Base-by-base conservation (phyloP, 2,329 filamentous ascomycete species). In the Cytospora paraplurivora region DNA sequence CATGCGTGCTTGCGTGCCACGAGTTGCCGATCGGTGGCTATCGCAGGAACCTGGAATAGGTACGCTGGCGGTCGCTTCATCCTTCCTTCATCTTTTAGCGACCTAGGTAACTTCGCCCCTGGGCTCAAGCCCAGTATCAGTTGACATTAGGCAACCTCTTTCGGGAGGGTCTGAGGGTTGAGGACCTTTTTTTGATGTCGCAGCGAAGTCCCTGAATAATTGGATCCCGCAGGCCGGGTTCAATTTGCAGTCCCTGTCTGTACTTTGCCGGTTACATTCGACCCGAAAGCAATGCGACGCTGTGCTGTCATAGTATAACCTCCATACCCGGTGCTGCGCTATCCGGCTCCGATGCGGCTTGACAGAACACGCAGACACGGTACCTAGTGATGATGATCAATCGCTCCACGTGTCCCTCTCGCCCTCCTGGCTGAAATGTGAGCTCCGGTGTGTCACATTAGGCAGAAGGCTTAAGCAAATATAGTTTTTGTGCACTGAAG, bases 391-490 rank as follows among this genome's bases (percentile, higher is more conserved):
- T 47, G 44, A 4, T 47, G n/a, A 47, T 21, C 21, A 19, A 47
- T 21, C 44, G n/a, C 17, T 47, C 44, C 44, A 47, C 44, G 44
- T 47, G 44, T 47, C 13, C 44, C 44, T 27, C 27, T 27, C 47
- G 58, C 62, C 35, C 60, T 57, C 63, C 63, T 53, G 34, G 63
- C 63, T 65, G 60, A 60, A 44, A 41, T 65, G 56, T 41, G 44
- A 63, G 63, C 63, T 55, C 21, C 38, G 27, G 17, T 58, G 37
- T 56, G 63, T 62, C 15, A 41, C 54, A 64, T 64, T 59, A 63
- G 56, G 63, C 60, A 54, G 51, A 62, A 44, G 33, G 13, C 11
- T 53, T 53, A 21, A 17, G 60, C 55, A 38, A 65, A 51, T 47
- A 51, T 21, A 33, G 32, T 56, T 32, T 15, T 19, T 47, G n/a